These are phyloP conservation scores for Rubia tinctorum DNA, from an alignment of 305 asterid genomes.

Conservation along the genomic window DNA sequence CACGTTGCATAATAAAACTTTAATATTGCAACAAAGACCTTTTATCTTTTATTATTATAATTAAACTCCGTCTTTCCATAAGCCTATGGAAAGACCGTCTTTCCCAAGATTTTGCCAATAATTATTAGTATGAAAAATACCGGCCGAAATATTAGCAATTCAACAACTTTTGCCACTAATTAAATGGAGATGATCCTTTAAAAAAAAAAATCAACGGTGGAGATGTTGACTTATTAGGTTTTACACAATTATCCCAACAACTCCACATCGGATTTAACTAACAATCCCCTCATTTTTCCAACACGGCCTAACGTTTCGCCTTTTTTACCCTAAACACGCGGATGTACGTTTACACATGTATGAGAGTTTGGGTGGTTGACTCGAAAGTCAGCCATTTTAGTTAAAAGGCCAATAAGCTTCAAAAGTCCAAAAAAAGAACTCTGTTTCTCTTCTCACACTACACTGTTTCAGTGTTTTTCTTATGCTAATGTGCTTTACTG, in stretches of 20 bases:
- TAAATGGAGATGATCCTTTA: neutral
- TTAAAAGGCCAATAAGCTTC: neutral
- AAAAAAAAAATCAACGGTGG: too few relatives aligned
- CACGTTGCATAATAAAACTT: too few relatives aligned
- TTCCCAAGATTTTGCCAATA: too few relatives aligned
- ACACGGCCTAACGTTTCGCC: neutral
- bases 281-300: neutral
- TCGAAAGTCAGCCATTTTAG: neutral
- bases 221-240: neutral
- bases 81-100: too few relatives aligned
- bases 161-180: slow-evolving; percentile 2
- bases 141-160: neutral
- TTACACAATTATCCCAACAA: neutral
- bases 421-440: neutral
- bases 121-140: neutral
- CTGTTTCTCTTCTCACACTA: neutral
- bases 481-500: too few relatives aligned
- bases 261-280: neutral
- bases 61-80: too few relatives aligned
- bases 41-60: too few relatives aligned
- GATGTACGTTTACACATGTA: too few relatives aligned
- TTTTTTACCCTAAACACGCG: neutral
- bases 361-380: neutral
- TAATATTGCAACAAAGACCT: too few relatives aligned
- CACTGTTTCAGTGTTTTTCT: too few relatives aligned